Evolutionary conservation across 371 early-diverging fungal species (phyloP), one percentile per base, ranked within the genome.

Genomic region (Mucor circinelloides): DNA sequence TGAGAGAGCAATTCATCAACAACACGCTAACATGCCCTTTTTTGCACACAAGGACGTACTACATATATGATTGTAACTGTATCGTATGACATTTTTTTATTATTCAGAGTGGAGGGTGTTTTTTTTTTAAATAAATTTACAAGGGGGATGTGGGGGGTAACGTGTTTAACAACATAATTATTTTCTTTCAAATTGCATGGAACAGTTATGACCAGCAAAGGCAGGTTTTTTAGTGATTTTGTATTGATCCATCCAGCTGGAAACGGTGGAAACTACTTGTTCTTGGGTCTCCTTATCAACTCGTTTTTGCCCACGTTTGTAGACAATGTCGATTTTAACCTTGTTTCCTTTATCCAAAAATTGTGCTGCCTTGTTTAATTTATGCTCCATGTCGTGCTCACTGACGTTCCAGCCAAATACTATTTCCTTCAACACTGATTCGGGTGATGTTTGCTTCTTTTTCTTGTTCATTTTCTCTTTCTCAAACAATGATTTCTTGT

Each of bases 401-500:
- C 82, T 80, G 19, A 86, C 87, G 19, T 84, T 85, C 88, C 88
- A 88, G 8, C 84, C 84, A 72, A 88, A 83, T 31, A 76, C 73
- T 3, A 88, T 72, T 65, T 88, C 88, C 70, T 88, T 88, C 57
- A 78, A 64, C 15, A 82, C 64, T 2, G 66, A 66, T 59, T 74
- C 82, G 3, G 84, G 80, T 1, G 79, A 64, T 7, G 78, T 77
- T 46, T 71, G 67, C 30, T 84, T 83, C 68, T 81, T 81, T 58
- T 81, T 80, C 34, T 83, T 83, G 38, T 69, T 75, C 30, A 73
- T 75, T 73, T 88, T 86, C 55, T 83, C 77, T 30, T 78, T 79
- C 58, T 81, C 82, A 67, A 83, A 88, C 55, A 88, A 40, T 1
- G 69, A 70, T 65, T 85, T 85, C 66, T 86, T 86, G 30, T 85